Base-by-base conservation (phyloP, 1,139 yeast genomes). In the Scheffersomyces quercinus region DNA sequence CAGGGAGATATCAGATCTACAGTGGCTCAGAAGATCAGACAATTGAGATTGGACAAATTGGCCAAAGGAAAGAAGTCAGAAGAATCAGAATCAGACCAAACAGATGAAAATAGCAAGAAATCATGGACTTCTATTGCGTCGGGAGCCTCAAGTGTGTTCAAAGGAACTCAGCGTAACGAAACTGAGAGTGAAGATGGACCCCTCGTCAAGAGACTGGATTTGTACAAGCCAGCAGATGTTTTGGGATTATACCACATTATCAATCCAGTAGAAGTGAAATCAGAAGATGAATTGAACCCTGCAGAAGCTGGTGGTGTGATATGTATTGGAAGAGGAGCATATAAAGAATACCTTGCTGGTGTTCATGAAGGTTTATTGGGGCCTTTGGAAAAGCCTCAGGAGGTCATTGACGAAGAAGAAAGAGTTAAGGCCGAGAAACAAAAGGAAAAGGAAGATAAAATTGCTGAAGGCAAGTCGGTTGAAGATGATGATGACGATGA, bases 331-430 rank as follows among this genome's bases (percentile, higher is more conserved):
- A 77, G 99, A 60, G 99, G 99, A 45, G 93, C 98, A 0, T 93
- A 81, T 64, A 93, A 91, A 63, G 99, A 95, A 69, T 95, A 88
- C 60, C 64, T 95, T 44, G 78, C 81, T 41, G 99, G 99, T 6
- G 64, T 95, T 8, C 97, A 93, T 57, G 99, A 95, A 67, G 99
- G 99, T 7, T 75, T 95, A 60, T 68, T 95, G 40, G 99, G 99
- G 0, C 98, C 98, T 2, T 69, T 91, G 47, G 90, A 85, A 28
- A 76, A 77, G 44, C 95, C 96, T 2, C 64, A 60, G 41, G 59
- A 48, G 38, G 49, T 56, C 26, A 45, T 55, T 24, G 68, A 63
- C 26, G 70, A 64, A 20, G 75, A 68, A 20, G 64, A 60, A 8
- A 60, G 60, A 32, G 43, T 47, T 2, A 59, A 44, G 12, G 55